Base-by-base conservation (phyloP, 768 basidiomycete genomes). In the Suillus hirtellus region DNA sequence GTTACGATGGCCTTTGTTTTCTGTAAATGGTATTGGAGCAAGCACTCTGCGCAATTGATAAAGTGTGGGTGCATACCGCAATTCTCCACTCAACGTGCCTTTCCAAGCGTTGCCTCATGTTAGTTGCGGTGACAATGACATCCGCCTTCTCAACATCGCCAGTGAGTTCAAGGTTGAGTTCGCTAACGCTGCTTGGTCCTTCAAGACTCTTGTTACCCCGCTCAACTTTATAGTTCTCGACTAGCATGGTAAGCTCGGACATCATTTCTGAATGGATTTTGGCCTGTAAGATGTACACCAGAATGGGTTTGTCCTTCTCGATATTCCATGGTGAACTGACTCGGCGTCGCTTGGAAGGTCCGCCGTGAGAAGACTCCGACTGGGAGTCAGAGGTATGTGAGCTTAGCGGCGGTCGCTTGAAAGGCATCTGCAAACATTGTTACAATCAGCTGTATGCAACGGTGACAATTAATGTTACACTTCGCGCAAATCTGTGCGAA, bases 61-160 rank as follows among this genome's bases (percentile, higher is more conserved):
- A 58, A 50, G 58, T 19, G 40, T 53, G 11, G 11, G 1, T 11
- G 79, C 88, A 71, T 71, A 92, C 91, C 34, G 89, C 87, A 40
- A 86, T 67, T 2, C 79, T 75, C 88, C 88, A 89, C 37, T 80
- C 68, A 15, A 93, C 60, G 73, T 93, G 90, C 56, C 91, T 79
- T 73, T 91, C 87, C 1, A 93, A 76, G 2, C 92, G 82, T 64
- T 82, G 82, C 67, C 80, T 80, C 86, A 91, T 92, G 40, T 72
- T 80, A 34, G 92, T 78, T 19, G 78, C 82, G 6, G 92, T 90
- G 61, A 94, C 70, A 44, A 93, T 75, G 40, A 92, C 77, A 59
- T 92, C 84, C 5, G 89, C 87, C 12, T 84, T 80, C 17, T 79
- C 73, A 3, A 76, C 65, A 44, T 82, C 69, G 17, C 67, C 65